Evolutionary conservation across 2,329 filamentous ascomycete genomes (phyloP), one percentile per base, ranked within the genome.

Genomic region (Venturia pyrina): DNA sequence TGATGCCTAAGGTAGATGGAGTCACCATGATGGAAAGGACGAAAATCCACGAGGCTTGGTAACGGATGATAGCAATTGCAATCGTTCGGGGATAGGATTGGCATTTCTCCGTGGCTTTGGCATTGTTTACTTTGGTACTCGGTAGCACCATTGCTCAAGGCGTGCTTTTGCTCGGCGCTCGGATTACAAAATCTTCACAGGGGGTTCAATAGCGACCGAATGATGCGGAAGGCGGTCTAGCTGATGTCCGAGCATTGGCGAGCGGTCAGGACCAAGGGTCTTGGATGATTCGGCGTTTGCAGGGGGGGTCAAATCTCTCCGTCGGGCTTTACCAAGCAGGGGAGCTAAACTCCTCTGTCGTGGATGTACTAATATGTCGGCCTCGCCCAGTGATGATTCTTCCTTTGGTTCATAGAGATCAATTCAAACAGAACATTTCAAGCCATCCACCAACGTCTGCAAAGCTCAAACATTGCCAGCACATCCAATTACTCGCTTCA

Each of bases 311-410:
- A 13, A 3, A 57, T 34, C 53, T 37, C 5, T 37, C 53, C 53
- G 28, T 40, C 53, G 53, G 21, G 53, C 28, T 34, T 59, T 59
- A 59, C 28, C 28, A 37, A 37, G 28, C 28, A 37, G 53, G 53
- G 53, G 32, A 59, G 53, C 53, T 59, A 59, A 59, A 59, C 53
- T 40, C 53, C 53, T 53, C 2, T 37, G 53, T 59, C 53, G 32
- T 59, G 53, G 28, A 15, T 5, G 46, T n/a, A 37, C 34, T 37
- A 5, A 32, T 59, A 37, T 59, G 37, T 59, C 19, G 53, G 15
- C 53, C 28, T 59, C 24, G 28, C 53, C 32, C 53, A 59, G 53
- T 5, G 4, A 40, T 37, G 15, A 10, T n/a, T 37, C 3, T 15
- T 7, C 53, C 7, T 40, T 15, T 37, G 53, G 5, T 34, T 37